These are phyloP conservation scores for Hyphopichia buzzinii DNA, from an alignment of 1,139 yeast genomes.

Conservation along the genomic window DNA sequence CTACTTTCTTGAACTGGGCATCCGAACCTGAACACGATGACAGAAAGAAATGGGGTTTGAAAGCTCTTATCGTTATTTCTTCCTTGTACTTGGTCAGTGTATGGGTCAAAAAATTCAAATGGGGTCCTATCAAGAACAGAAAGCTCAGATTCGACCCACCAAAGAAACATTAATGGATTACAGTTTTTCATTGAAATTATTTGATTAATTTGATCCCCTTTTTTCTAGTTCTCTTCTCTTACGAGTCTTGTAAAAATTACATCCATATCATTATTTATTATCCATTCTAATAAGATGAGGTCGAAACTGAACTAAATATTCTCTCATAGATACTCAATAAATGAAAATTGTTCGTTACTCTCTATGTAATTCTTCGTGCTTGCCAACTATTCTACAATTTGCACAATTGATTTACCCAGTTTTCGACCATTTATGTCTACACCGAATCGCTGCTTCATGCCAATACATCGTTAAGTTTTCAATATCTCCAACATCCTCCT, in stretches of 20 bases:
- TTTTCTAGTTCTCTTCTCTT: not conserved
- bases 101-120: constrained; percentile 97
- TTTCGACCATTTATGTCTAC: too few relatives aligned
- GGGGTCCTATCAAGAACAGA: constrained; percentile 96
- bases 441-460: too few relatives aligned
- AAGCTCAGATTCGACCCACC: constrained; percentile 93
- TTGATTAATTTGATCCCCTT: too few relatives aligned
- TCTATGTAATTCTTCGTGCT: too few relatives aligned
- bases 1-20: constrained; percentile 96
- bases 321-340: not conserved
- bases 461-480: too few relatives aligned
- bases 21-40: constrained; percentile 99
- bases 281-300: not conserved
- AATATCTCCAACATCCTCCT: too few relatives aligned
- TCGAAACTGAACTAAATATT: not conserved
- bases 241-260: not conserved
- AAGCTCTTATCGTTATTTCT: constrained; percentile 80
- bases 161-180: constrained; percentile 45
- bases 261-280: not conserved
- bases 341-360: not conserved
- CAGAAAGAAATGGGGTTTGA: constrained; percentile 95
- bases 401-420: too few relatives aligned
- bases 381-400: too few relatives aligned
- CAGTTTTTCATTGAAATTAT: too few relatives aligned
- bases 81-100: constrained; percentile 79